Percentiles rank a stretch among this genome's conserved stretches.
Evolutionary conservation across 768 basidiomycete species (phyloP).

Genomic region (Tulasnella sp.): DNA sequence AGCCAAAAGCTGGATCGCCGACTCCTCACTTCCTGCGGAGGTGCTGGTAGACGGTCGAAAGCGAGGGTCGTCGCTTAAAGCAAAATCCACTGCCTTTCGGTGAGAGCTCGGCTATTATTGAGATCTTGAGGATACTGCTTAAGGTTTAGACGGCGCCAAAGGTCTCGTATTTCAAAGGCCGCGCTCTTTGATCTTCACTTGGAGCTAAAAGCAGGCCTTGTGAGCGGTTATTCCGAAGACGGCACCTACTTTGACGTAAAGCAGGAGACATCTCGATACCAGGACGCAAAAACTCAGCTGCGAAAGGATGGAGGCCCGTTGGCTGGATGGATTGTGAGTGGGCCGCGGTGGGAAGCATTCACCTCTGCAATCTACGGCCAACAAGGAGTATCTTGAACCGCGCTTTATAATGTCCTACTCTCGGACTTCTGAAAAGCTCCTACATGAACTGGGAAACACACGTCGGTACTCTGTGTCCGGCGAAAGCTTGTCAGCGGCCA

Average conservation of each 20-base stretch:
- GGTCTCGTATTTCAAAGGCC: slow-evolving; percentile 3
- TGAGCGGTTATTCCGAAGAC: background rate
- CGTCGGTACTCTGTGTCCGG: no score
- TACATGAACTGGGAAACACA: no score
- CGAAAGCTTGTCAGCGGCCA: no score
- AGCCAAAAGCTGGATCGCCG: slow-evolving; percentile 66
- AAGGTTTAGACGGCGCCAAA: background rate
- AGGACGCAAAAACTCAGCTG: background rate
- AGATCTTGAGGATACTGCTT: background rate
- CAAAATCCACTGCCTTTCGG: background rate
- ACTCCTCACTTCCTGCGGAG: slow-evolving; percentile 37
- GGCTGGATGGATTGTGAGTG: slow-evolving; percentile 8
- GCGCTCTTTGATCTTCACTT: background rate
- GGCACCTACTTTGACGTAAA: background rate
- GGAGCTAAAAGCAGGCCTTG: background rate
- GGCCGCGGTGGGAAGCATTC: background rate
- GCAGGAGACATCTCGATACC: background rate
- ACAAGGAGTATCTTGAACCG: no score
- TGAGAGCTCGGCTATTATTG: no score
- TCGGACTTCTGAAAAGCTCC: no score
- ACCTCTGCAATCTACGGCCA: background rate
- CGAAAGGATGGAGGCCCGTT: background rate
- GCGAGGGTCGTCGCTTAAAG: slow-evolving; percentile 2
- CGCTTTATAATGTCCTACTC: no score
- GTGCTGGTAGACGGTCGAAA: slow-evolving; percentile 60